Base-by-base conservation (phyloP, 768 basidiomycete genomes). In the Kwoniella sp. region DNA sequence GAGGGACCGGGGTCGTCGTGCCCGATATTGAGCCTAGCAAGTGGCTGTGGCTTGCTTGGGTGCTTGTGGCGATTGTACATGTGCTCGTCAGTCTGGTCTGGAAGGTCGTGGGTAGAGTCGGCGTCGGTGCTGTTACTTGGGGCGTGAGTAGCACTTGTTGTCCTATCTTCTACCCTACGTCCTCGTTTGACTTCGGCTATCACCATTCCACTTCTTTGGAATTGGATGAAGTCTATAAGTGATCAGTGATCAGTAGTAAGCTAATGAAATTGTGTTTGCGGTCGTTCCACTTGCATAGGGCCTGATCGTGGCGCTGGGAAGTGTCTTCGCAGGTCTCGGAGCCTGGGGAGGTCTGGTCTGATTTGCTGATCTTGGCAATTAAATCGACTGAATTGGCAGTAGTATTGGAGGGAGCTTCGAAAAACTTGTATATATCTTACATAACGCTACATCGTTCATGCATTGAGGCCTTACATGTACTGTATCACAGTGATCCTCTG, bases 121-220 rank as follows among this genome's bases (percentile, higher is more conserved):
- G 79, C 3, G 66, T 80, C 2, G 78, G 76, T 2, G 77, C 79
- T 20, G 77, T 80, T 11, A 80, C 77, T 41, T 80, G 79, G 79
- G 79, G 77, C 38, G 79, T 80, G 54, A 74, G 79, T 79, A 45
- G 1, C 23, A 29, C 54, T n/a, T n/a, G n/a, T n/a, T n/a, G n/a
- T n/a, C n/a, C n/a, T n/a, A n/a, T n/a, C n/a, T n/a, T n/a, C n/a
- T n/a, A n/a, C n/a, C n/a, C n/a, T n/a, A n/a, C n/a, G n/a, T n/a
- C n/a, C n/a, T n/a, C n/a, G n/a, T n/a, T n/a, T n/a, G n/a, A n/a
- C n/a, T n/a, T n/a, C n/a, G n/a, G n/a, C n/a, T n/a, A n/a, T n/a
- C n/a, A n/a, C n/a, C n/a, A n/a, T n/a, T n/a, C n/a, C n/a, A n/a
- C n/a, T n/a, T n/a, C n/a, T n/a, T n/a, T n/a, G n/a, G n/a, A n/a